A percentile compares a stretch with the other conserved stretches of the same genome.
Conservation (phyloP, 1,284 basidiomycete genomes). For the Tetrapyrgos nigripes region DNA sequence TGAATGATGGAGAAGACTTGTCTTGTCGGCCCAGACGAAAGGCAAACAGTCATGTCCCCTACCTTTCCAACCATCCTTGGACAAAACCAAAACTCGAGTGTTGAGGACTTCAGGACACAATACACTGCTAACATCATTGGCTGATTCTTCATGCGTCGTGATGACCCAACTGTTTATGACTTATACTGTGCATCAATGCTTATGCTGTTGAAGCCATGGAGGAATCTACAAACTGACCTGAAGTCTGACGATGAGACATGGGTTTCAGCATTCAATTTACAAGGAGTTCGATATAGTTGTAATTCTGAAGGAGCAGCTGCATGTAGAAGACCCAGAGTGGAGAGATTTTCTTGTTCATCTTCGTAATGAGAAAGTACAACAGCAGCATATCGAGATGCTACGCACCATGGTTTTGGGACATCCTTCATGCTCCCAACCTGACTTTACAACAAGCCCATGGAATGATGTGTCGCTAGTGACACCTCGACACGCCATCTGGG, state of each 20-base stretch:
- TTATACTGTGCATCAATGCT: conserved; percentile 46
- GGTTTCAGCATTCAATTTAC: conserved; percentile 35
- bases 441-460: too few relatives aligned
- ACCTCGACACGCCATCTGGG: conserved; percentile 38
- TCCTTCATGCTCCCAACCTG: too few relatives aligned
- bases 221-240: conserved; percentile 32
- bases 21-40: too few relatives aligned
- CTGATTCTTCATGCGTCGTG: conserved; percentile 33
- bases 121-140: conserved; percentile 40
- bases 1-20: too few relatives aligned
- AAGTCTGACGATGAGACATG: conserved; percentile 30
- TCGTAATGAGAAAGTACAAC: too few relatives aligned
- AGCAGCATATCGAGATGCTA: too few relatives aligned
- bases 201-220: conserved; percentile 46
- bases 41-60: conserved; percentile 22
- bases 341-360: too few relatives aligned
- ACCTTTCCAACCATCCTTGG: conserved; percentile 24
- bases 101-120: conserved; percentile 28
- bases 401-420: too few relatives aligned
- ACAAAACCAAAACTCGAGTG: too few relatives aligned
- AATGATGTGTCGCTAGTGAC: conserved; percentile 37
- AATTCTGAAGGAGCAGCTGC: too few relatives aligned
- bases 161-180: conserved; percentile 28
- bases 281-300: too few relatives aligned
- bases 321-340: too few relatives aligned